A percentile compares a stretch with the other conserved stretches of the same genome.
Conservation (phyloP, 2,329 filamentous ascomycete genomes). For the Fusarium sp. region DNA sequence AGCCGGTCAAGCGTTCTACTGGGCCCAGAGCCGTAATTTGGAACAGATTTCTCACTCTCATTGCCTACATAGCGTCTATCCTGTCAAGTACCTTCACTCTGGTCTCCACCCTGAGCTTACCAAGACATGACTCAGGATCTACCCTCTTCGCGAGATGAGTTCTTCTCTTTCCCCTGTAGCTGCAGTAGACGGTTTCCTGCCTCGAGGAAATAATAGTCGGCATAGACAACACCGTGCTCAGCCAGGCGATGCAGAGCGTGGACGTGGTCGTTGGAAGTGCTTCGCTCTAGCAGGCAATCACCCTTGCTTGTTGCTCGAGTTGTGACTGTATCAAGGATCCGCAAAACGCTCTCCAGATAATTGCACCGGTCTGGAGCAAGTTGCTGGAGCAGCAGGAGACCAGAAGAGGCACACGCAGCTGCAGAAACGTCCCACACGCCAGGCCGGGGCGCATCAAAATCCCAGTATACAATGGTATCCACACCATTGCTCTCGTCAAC, state of each 20-base stretch:
- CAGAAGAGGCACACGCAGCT: not conserved
- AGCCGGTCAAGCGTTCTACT: not conserved
- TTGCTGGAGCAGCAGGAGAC: not conserved
- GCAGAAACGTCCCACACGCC: not conserved
- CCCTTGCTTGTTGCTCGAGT: not conserved
- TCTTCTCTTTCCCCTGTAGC: not conserved
- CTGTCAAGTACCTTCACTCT: not conserved
- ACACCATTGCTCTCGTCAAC: not conserved
- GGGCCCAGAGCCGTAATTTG: not conserved
- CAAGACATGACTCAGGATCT: not conserved
- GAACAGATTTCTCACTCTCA: not conserved
- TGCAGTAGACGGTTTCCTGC: not conserved
- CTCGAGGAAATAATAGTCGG: not conserved
- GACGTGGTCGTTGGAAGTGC: not conserved
- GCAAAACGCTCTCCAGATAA: not conserved
- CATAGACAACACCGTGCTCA: not conserved
- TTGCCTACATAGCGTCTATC: not conserved
- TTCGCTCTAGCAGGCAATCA: not conserved
- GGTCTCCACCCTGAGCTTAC: not conserved
- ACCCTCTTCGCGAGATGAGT: not conserved
- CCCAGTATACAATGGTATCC: not conserved
- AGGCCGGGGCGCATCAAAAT: not conserved
- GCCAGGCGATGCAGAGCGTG: not conserved
- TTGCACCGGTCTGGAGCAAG: not conserved
- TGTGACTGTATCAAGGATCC: not conserved